Conservation (phyloP, 768 basidiomycete genomes). For the Hemileccinum rubropunctum region DNA sequence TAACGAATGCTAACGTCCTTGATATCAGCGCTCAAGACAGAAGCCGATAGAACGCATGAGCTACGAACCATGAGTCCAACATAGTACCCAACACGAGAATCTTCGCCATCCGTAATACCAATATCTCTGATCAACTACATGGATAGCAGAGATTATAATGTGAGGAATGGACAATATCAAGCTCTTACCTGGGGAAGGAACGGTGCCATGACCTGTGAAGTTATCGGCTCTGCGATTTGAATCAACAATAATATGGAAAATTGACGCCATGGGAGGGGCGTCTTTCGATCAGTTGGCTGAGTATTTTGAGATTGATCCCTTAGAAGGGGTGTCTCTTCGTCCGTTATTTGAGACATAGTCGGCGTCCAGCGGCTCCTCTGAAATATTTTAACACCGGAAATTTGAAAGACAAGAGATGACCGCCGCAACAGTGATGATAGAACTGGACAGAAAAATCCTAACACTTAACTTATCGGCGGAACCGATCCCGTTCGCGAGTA, state of each 20-base stretch:
- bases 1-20: conserved; percentile 38
- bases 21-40: neutral
- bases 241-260: conserved; percentile 65
- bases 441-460: neutral
- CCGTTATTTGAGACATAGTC: conserved; percentile 22
- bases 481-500: neutral
- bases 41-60: neutral
- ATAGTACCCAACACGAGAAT: conserved; percentile 45
- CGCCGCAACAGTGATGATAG: neutral
- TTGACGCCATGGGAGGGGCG: conserved; percentile 69
- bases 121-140: conserved; percentile 29
- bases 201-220: conserved; percentile 70
- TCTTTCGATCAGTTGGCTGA: conserved; percentile 27
- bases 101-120: conserved; percentile 42
- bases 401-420: neutral
- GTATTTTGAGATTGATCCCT: conserved; percentile 8
- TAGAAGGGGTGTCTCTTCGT: conserved; percentile 65
- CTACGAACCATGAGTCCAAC: conserved; percentile 44
- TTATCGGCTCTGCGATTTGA: conserved; percentile 73
- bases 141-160: neutral
- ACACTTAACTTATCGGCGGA: neutral
- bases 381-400: too few relatives aligned
- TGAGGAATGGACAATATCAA: neutral
- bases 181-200: conserved; percentile 58
- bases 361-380: neutral